Conservation (phyloP, 768 basidiomycete genomes). For the Mycena rosella region DNA sequence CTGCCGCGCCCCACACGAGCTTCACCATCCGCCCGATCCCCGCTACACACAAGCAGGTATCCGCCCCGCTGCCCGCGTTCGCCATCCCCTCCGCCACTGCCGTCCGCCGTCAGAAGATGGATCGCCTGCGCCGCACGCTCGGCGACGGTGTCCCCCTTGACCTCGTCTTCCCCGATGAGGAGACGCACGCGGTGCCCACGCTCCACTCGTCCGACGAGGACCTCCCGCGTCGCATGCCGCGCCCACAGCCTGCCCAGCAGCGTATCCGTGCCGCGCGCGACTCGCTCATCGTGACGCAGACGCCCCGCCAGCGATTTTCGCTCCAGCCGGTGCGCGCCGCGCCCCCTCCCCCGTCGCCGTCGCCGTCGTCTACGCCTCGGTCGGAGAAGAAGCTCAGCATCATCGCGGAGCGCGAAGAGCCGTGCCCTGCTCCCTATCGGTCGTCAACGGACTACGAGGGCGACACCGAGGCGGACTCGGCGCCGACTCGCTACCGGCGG, state of each 20-base stretch:
- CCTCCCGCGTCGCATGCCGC: conserved; percentile 5
- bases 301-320: not conserved
- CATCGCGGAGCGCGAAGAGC: conserved; percentile 34
- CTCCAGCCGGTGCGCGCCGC: conserved; percentile 16
- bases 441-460: conserved; percentile 32
- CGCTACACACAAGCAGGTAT: conserved; percentile 35
- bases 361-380: conserved; percentile 4
- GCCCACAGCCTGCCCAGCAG: conserved; percentile 14
- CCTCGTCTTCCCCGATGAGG: conserved; percentile 65
- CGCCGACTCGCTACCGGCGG: conserved; percentile 15
- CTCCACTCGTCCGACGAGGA: conserved; percentile 26
- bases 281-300: conserved; percentile 21
- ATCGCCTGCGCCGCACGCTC: conserved; percentile 69
- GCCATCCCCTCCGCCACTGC: conserved; percentile 55
- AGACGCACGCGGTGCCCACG: conserved; percentile 18
- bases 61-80: conserved; percentile 53
- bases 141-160: conserved; percentile 73
- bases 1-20: conserved; percentile 30
- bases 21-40: conserved; percentile 41
- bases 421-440: conserved; percentile 5
- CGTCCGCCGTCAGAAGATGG: conserved; percentile 70
- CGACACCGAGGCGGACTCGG: conserved; percentile 30
- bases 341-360: conserved; percentile 13
- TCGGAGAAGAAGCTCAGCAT: conserved; percentile 35
- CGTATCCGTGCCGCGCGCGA: conserved; percentile 34